A percentile compares a stretch with the other conserved stretches of the same genome.
These are phyloP conservation scores for Forsythia viridissima DNA, from an alignment of 257 asterid species.

Conservation along the genomic window DNA sequence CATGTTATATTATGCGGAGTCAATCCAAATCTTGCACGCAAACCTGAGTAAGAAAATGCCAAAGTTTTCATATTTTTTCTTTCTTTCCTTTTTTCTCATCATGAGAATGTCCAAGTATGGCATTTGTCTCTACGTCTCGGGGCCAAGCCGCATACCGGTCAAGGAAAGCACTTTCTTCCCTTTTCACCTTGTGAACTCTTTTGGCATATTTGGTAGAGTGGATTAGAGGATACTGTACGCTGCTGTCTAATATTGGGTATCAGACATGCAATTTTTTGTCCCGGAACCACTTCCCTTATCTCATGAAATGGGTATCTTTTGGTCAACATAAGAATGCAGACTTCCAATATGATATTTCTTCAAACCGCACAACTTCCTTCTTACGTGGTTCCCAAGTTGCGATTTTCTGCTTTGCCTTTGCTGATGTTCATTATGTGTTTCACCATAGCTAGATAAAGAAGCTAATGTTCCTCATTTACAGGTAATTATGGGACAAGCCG, in stretches of 20 bases:
- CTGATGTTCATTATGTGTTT: background rate
- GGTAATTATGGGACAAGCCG: conserved; percentile 84
- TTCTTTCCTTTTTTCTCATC: background rate
- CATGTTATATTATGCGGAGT: background rate
- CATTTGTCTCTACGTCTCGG: background rate
- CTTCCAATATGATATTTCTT: no score
- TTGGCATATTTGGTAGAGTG: background rate
- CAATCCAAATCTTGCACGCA: no score
- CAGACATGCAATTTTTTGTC: background rate
- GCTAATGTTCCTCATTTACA: conserved; percentile 25
- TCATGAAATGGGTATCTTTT: no score
- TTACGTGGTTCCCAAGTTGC: background rate
- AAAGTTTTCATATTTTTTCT: no score
- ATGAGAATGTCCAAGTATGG: background rate
- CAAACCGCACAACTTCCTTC: background rate
- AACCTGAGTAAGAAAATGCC: no score
- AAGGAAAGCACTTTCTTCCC: background rate
- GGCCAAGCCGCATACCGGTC: background rate
- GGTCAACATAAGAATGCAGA: no score
- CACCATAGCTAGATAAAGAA: background rate
- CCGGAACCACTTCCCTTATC: background rate
- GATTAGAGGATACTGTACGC: background rate
- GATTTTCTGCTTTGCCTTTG: background rate
- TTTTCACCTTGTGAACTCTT: background rate
- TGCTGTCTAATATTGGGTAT: background rate